Evolutionary conservation across 108 stramenopile genomes (phyloP).

Genomic region (Nitzschia putrida): DNA sequence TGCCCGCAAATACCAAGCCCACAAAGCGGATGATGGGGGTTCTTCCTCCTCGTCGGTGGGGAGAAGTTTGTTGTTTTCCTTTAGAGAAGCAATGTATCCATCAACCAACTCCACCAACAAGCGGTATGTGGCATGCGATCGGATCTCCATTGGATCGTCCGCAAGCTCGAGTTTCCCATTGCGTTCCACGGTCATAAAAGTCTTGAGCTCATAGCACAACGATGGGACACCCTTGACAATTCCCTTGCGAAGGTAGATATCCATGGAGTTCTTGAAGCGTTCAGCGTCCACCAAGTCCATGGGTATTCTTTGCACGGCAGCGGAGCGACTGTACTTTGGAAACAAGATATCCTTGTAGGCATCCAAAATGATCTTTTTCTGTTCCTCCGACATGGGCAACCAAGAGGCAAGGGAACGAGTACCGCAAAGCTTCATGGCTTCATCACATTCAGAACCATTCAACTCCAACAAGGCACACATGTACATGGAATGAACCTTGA

Average conservation of each 20-base stretch:
- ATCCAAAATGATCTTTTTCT: constrained; percentile 53
- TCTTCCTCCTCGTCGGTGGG: constrained; percentile 53
- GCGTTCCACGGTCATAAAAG: constrained; percentile 55
- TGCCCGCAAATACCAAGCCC: constrained; percentile 85
- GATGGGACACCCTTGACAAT: constrained; percentile 89
- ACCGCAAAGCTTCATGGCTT: constrained; percentile 53
- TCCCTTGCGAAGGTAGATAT: constrained; percentile 66
- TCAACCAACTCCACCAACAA: constrained; percentile 67
- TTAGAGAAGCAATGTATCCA: constrained; percentile 61
- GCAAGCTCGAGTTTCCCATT: constrained; percentile 49
- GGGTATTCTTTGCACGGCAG: constrained; percentile 72
- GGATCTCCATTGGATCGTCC: constrained; percentile 75
- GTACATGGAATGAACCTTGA: constrained; percentile 86
- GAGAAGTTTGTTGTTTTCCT: constrained; percentile 41
- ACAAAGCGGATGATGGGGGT: constrained; percentile 72
- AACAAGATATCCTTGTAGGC: constrained; percentile 63
- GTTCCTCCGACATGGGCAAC: constrained; percentile 55
- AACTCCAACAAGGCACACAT: constrained; percentile 87
- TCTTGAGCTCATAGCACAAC: constrained; percentile 78
- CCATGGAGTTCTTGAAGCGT: constrained; percentile 52
- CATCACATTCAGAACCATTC: constrained; percentile 38
- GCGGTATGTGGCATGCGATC: constrained; percentile 52
- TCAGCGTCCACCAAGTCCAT: constrained; percentile 65
- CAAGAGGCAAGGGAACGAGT: constrained; percentile 66
- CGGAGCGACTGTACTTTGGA: constrained; percentile 47